Percentiles rank a stretch among this genome's conserved stretches.
Conservation (phyloP, 495 filamentous ascomycete species). For the Hypoxylon fragiforme region DNA sequence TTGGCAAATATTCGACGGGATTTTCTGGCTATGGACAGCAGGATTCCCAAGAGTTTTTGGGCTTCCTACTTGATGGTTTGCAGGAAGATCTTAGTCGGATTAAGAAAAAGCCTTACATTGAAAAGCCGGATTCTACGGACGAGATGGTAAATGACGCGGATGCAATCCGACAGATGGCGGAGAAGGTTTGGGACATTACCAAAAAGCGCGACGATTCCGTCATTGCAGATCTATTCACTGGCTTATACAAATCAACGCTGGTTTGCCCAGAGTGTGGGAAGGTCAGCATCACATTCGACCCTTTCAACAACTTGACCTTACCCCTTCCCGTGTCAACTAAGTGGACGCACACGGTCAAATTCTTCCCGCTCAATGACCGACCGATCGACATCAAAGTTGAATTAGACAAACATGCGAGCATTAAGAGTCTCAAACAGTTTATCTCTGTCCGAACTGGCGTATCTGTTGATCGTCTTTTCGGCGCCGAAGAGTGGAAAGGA, state of each 20-base stretch:
- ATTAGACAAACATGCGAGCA: slow-evolving; percentile 77
- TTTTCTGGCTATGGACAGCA: slow-evolving; percentile 97
- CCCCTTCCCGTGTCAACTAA: slow-evolving; percentile 83
- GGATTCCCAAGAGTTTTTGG: slow-evolving; percentile 96
- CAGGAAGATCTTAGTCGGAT: slow-evolving; percentile 95
- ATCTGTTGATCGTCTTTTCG: slow-evolving; percentile 63
- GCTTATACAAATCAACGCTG: slow-evolving; percentile 96
- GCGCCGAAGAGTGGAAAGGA: slow-evolving; percentile 74
- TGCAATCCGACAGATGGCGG: slow-evolving; percentile 78
- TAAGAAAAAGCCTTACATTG: slow-evolving; percentile 93
- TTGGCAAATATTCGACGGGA: slow-evolving; percentile 76
- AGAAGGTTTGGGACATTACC: slow-evolving; percentile 87
- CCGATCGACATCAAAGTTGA: slow-evolving; percentile 80
- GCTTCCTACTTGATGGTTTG: slow-evolving; percentile 90
- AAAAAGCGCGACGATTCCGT: slow-evolving; percentile 92
- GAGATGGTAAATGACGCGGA: slow-evolving; percentile 86
- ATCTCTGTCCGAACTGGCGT: slow-evolving; percentile 69
- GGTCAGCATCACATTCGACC: slow-evolving; percentile 98
- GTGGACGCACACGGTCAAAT: slow-evolving; percentile 73
- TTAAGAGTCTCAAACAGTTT: slow-evolving; percentile 74
- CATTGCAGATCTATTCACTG: slow-evolving; percentile 90
- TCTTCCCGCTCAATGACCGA: slow-evolving; percentile 65
- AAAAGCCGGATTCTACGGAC: slow-evolving; percentile 96
- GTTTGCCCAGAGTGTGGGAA: slow-evolving; percentile 89
- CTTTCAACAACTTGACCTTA: slow-evolving; percentile 91